Percentiles rank a stretch among this genome's conserved stretches.
Conservation (phyloP, 192 early-diverging fungal genomes). For the Backusella tuberculispora region DNA sequence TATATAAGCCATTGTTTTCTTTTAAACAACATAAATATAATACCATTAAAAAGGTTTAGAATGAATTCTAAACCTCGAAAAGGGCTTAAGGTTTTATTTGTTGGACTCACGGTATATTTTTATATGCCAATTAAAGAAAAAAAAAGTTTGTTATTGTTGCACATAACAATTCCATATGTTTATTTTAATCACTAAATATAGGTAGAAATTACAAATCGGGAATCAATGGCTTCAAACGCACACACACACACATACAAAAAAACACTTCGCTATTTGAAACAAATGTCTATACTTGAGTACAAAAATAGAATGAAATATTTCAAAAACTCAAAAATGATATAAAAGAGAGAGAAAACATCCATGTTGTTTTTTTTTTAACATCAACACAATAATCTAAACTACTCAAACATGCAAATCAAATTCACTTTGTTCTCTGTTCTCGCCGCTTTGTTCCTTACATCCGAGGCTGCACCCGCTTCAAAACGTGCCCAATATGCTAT, state of each 20-base stretch:
- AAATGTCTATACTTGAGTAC: background rate
- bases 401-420: background rate
- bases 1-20: too few species aligned
- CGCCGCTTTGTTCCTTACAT: background rate
- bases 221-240: background rate
- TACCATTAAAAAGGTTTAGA: too few species aligned
- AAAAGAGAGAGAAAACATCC: background rate
- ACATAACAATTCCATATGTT: background rate
- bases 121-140: background rate
- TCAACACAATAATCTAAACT: background rate
- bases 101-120: background rate
- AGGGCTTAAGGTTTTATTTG: background rate
- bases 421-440: background rate
- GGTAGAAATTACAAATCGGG: background rate
- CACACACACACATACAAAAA: too few species aligned
- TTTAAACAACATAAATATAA: too few species aligned
- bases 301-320: background rate
- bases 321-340: background rate
- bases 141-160: background rate
- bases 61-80: background rate
- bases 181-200: conserved; percentile 6
- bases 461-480: background rate
- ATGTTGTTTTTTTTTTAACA: background rate
- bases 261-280: background rate
- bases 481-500: background rate